Evolutionary conservation across 2,329 filamentous ascomycete species (phyloP), one percentile per base, ranked within the genome.

Genomic region (Penicillium sp.): DNA sequence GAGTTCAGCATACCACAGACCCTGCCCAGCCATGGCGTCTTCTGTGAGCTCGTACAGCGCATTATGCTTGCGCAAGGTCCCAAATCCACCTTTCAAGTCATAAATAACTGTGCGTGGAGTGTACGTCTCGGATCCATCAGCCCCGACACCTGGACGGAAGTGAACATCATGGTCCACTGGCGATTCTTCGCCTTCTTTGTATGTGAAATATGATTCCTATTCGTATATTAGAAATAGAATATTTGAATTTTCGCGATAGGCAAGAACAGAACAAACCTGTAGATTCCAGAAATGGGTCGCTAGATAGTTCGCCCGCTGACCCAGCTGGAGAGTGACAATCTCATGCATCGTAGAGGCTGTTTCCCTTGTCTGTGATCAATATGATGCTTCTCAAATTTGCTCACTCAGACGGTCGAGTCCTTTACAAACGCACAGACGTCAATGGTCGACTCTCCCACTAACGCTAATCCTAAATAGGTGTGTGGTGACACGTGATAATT

Each of bases 261-360:
- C 25, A n/a, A 35, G 54, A n/a, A 54, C 38, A 35, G n/a, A 43
- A 67, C 42, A 76, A 92, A 92, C 91, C 82, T 97, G 94, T 6
- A 91, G 84, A 71, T 99, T 99, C 95, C 95, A 99, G 77, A 97
- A 99, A 80, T 99, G 95, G 0, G 93, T 96, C 33, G 90, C 93
- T 25, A 96, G 81, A 72, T 97, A 96, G 77, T 99, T 99, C 75
- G 91, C 93, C 73, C 91, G 88, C 75, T 96, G 90, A 46, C 95
- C 95, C 62, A 98, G 87, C 82, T 99, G 95, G 49, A 99, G 82
- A 0, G 94, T 97, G 63, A 99, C 83, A 63, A 98, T 92, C 79
- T 99, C 95, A 78, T 93, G 92, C 95, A 99, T 98, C 66, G 55
- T 52, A 35, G 56, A 22, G 53, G 55, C 40, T 26, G 57, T 52